Percentiles rank a stretch among this genome's conserved stretches.
Conservation (phyloP, 1,284 basidiomycete genomes). For the Cryptococcus sp. region DNA sequence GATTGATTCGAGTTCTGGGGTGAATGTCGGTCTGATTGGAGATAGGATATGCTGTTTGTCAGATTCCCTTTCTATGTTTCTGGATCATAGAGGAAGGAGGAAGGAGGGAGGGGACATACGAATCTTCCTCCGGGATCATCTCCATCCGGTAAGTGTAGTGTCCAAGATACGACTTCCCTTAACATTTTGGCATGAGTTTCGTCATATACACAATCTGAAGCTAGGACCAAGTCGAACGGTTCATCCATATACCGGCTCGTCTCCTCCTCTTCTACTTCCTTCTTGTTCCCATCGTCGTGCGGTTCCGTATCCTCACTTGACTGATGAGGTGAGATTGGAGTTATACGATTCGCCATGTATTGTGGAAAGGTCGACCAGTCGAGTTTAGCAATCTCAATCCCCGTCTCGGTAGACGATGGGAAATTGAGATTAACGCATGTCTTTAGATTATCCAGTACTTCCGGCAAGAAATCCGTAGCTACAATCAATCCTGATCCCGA, state of each 20-base stretch:
- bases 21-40: constrained; percentile 46
- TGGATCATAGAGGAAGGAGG: not conserved
- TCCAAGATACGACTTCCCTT: constrained; percentile 39
- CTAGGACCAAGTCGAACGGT: constrained; percentile 45
- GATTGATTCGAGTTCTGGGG: constrained; percentile 44
- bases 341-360: constrained; percentile 21
- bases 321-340: no score
- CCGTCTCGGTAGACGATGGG: constrained; percentile 24
- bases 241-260: constrained; percentile 5
- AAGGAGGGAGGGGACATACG: constrained; percentile 21
- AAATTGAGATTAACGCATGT: constrained; percentile 65
- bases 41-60: constrained; percentile 42
- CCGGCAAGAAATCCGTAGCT: constrained; percentile 73
- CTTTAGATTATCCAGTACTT: constrained; percentile 68
- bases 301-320: no score
- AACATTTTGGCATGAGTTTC: constrained; percentile 44
- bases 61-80: not conserved
- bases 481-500: constrained; percentile 51
- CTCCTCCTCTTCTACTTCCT: constrained; percentile 5
- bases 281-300: not conserved
- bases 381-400: constrained; percentile 53
- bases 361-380: constrained; percentile 65
- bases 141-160: constrained; percentile 32
- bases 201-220: constrained; percentile 48
- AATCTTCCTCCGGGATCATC: constrained; percentile 39